phyloP scores from a whole-genome alignment of 177 flowering plant genomes.

The Vitis hybrid region DNA sequence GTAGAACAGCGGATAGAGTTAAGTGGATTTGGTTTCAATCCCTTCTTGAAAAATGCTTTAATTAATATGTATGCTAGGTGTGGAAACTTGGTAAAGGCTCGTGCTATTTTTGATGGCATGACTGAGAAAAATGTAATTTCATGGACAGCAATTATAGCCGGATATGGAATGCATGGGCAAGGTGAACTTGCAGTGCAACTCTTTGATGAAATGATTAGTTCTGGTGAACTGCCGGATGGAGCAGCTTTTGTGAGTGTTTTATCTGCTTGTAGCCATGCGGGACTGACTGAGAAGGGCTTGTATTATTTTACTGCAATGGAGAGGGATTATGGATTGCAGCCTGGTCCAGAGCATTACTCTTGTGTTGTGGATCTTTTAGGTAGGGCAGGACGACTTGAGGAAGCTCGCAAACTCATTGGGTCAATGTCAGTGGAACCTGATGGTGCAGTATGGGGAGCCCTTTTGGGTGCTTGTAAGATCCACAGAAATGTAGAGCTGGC shows the following conservation, averaged over 20 bases:
- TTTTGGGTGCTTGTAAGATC: constrained; percentile 68
- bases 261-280: constrained; percentile 77
- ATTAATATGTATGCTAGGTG: constrained; percentile 71
- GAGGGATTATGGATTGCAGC: constrained; percentile 38
- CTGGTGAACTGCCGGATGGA: constrained; percentile 51
- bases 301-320: constrained; percentile 46
- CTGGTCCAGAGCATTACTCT: constrained; percentile 63
- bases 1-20: constrained; percentile 45
- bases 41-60: constrained; percentile 49
- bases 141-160: constrained; percentile 67
- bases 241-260: constrained; percentile 56
- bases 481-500: constrained; percentile 58
- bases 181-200: constrained; percentile 52
- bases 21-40: constrained; percentile 41
- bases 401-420: constrained; percentile 52
- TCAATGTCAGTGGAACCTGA: constrained; percentile 60
- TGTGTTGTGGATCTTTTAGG: constrained; percentile 75
- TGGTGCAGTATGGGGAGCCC: constrained; percentile 84
- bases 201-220: constrained; percentile 54
- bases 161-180: constrained; percentile 72
- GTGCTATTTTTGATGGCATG: constrained; percentile 42
- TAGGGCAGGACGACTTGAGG: constrained; percentile 55
- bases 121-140: constrained; percentile 44
- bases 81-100: constrained; percentile 57
- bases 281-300: constrained; percentile 57